These are phyloP conservation scores for Aspergillus ellipticus DNA, from an alignment of 495 filamentous ascomycete species.

Conservation along the genomic window DNA sequence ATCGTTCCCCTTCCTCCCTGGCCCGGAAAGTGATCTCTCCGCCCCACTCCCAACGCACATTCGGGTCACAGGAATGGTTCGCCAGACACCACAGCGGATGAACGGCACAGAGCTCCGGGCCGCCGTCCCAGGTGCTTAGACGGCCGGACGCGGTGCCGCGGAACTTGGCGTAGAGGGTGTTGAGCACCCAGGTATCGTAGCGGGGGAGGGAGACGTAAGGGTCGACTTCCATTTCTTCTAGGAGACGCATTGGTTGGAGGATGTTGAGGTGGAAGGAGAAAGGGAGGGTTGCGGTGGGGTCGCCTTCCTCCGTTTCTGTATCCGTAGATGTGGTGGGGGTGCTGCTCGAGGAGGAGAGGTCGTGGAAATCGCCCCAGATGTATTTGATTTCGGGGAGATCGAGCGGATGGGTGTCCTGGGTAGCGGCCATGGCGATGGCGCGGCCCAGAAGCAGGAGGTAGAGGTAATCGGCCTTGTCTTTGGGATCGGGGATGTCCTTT, in stretches of 20 bases:
- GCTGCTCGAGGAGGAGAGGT: constrained; percentile 22
- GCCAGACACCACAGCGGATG: constrained; percentile 75
- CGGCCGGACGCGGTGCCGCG: constrained; percentile 85
- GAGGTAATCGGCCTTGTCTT: constrained; percentile 68
- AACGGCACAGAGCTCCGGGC: constrained; percentile 76
- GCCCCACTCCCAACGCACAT: constrained; percentile 91
- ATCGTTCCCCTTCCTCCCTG: constrained; percentile 38
- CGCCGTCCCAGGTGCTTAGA: constrained; percentile 64
- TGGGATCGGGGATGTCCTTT: constrained; percentile 66
- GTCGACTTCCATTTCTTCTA: constrained; percentile 88
- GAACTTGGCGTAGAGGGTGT: constrained; percentile 91
- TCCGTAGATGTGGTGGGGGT: constrained; percentile 6
- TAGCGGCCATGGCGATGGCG: constrained; percentile 77
- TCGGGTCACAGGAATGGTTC: constrained; percentile 93
- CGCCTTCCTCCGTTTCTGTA: neutral
- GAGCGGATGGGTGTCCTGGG: constrained; percentile 78
- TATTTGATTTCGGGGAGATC: constrained; percentile 82
- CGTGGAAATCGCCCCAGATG: constrained; percentile 84
- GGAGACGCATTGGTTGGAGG: constrained; percentile 73
- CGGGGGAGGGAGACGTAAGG: constrained; percentile 62
- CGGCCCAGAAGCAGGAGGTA: constrained; percentile 78
- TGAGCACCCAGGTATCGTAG: constrained; percentile 89
- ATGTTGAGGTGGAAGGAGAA: constrained; percentile 88
- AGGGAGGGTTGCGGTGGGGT: constrained; percentile 52
- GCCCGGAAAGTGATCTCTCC: constrained; percentile 71